Percentiles rank a stretch among this genome's conserved stretches.
Evolutionary conservation across 2,329 filamentous ascomycete species (phyloP).

Genomic region (Aspergillus niger): DNA sequence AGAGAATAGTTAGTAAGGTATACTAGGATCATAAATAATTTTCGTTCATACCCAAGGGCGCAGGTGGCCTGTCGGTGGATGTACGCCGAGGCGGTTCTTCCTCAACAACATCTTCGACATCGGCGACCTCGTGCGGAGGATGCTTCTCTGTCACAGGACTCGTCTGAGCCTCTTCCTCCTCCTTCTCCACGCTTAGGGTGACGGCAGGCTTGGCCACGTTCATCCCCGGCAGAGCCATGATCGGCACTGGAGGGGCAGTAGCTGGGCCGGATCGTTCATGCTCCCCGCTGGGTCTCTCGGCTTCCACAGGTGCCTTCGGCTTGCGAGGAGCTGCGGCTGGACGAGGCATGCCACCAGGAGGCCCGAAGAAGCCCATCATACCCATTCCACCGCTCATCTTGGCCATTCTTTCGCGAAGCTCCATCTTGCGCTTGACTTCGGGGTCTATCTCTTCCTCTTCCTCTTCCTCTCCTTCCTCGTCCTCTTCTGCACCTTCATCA

Average conservation of each 20-base stretch:
- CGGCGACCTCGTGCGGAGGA: conserved; percentile 51
- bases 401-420: conserved; percentile 91
- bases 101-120: conserved; percentile 55
- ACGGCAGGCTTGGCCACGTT: conserved; percentile 52
- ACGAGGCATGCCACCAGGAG: conserved; percentile 62
- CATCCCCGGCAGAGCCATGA: conserved; percentile 72
- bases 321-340: conserved; percentile 46
- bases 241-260: conserved; percentile 51
- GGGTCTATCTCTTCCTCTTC: conserved; percentile 86
- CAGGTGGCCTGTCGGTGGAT: conserved; percentile 47
- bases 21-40: background rate
- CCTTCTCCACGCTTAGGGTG: conserved; percentile 51
- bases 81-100: conserved; percentile 35
- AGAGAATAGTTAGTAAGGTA: conserved; percentile 4
- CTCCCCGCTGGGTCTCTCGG: conserved; percentile 36
- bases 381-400: conserved; percentile 98
- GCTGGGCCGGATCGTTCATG: conserved; percentile 33
- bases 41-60: conserved; percentile 54
- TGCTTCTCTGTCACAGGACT: conserved; percentile 47
- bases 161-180: conserved; percentile 51
- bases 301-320: conserved; percentile 47
- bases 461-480: conserved; percentile 66
- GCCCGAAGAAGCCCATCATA: conserved; percentile 90
- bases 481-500: conserved; percentile 48
- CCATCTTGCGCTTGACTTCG: conserved; percentile 80